phyloP scores from a whole-genome alignment of 306 rosid species.

The Cucurbita ficifolia region DNA sequence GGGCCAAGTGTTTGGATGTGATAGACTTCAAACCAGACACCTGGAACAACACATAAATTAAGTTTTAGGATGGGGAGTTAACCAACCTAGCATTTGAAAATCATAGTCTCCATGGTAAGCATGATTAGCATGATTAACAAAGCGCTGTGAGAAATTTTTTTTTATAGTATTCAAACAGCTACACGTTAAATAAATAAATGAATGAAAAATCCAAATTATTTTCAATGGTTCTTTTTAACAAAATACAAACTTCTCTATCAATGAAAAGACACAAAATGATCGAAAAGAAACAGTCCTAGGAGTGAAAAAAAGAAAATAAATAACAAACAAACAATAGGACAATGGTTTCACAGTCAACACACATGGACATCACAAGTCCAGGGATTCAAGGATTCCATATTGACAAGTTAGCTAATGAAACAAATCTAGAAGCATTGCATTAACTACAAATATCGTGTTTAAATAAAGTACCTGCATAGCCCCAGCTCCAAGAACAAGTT shows the following conservation, averaged over 20 bases:
- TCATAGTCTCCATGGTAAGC: conserved; percentile 8
- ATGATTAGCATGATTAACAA: background rate
- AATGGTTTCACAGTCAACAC: background rate
- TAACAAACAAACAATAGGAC: background rate
- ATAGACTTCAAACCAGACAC: conserved; percentile 99
- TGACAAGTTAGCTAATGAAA: background rate
- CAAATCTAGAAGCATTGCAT: background rate
- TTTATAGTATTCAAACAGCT: background rate
- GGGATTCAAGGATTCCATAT: background rate
- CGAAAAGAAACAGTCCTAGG: background rate
- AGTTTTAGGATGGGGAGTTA: conserved; percentile 12
- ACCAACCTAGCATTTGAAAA: conserved; percentile 5
- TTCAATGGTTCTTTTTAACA: background rate
- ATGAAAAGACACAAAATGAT: background rate
- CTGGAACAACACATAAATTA: conserved; percentile 29
- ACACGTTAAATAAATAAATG: background rate
- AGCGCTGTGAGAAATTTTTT: background rate
- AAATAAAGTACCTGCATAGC: conserved; percentile 85
- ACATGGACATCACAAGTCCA: background rate
- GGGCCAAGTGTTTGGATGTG: conserved; percentile 93
- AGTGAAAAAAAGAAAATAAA: background rate
- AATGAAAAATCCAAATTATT: background rate
- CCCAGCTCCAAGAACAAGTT: conserved; percentile 98
- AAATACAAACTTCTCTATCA: background rate
- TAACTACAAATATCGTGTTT: background rate